Evolutionary conservation across 2,329 filamentous ascomycete species (phyloP), one percentile per base, ranked within the genome.

Genomic region (Fusarium vanettenii): DNA sequence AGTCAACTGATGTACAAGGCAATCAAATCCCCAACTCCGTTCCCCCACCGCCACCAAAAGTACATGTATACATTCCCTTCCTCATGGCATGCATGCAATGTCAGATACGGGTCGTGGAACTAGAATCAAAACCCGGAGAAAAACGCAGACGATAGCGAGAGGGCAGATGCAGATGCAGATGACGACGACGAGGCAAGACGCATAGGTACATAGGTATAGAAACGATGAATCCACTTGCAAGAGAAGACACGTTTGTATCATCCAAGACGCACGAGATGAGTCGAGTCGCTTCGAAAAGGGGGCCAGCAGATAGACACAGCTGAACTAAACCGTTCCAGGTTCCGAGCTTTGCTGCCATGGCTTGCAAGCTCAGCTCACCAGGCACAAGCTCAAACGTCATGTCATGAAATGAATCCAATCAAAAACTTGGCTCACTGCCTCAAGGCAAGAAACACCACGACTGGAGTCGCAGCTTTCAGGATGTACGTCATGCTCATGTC

Each of bases 401-500:
- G 64, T 67, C 64, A 70, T 68, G 66, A 72, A 72, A 70, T 67
- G 66, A 72, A 72, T 60, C 68, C 71, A 67, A 68, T 71, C 72
- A 68, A 70, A 57, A 72, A 39, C 60, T 69, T 60, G 67, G 66
- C 65, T 65, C 66, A 75, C 76, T 70, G 71, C 67, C 62, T 70
- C 67, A 65, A 50, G 48, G 18, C 48, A 52, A 52, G 16, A 52
- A 52, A 52, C 50, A 65, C 59, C 60, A 61, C 66, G 68, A 64
- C 60, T 50, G 65, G 56, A 50, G 62, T 76, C 60, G 77, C 61
- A 75, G 67, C 64, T 67, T 72, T 78, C 75, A 74, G 68, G 59
- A 75, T 71, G 76, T 77, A 79, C 71, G 73, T 67, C 69, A 77
- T 73, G 69, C 72, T 77, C 71, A 76, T 63, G 39, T 64, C 73